Percentiles rank a stretch among this genome's conserved stretches.
These are phyloP conservation scores for Punctularia strigosozonata DNA, from an alignment of 768 basidiomycete species.

Conservation along the genomic window DNA sequence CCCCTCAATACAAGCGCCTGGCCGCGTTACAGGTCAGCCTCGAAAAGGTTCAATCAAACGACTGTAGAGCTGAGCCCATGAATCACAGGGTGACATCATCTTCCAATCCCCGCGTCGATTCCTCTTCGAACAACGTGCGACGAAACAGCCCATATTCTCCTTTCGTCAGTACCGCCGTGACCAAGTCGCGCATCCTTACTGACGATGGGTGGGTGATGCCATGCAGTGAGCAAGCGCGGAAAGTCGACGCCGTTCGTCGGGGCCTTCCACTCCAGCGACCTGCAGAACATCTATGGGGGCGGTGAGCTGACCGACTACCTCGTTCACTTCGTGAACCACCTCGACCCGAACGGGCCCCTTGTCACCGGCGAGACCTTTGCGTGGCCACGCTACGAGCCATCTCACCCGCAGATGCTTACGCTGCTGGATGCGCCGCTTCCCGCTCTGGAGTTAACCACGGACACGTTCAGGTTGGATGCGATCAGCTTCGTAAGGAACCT, in stretches of 20 bases:
- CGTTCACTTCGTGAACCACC: constrained; percentile 4
- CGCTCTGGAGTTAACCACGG: constrained; percentile 6
- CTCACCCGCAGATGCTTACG: too few species aligned
- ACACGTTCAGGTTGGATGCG: constrained; percentile 9
- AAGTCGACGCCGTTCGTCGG: not conserved
- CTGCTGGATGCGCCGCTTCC: too few species aligned
- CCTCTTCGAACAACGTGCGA: not conserved
- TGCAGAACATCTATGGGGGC: constrained; percentile 1
- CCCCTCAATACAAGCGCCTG: constrained; percentile 6
- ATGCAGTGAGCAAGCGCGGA: not conserved
- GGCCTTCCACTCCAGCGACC: constrained; percentile 2
- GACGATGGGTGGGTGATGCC: constrained; percentile 4
- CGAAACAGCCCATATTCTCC: constrained; percentile 3
- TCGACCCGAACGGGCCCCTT: constrained; percentile 8
- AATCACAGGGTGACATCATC: constrained; percentile 4
- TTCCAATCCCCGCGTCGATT: constrained; percentile 6
- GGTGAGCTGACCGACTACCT: not conserved
- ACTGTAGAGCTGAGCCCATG: too few species aligned
- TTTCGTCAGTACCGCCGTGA: not conserved
- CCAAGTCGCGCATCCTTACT: too few species aligned
- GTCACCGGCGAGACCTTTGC: too few species aligned
- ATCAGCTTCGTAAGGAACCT: constrained; percentile 2
- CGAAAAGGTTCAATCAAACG: too few species aligned
- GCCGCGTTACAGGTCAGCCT: constrained; percentile 6
- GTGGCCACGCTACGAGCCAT: too few species aligned